Evolutionary conservation across 2,329 filamentous ascomycete species (phyloP), one percentile per base, ranked within the genome.

Genomic region (Pseudocercospora macadamiae): DNA sequence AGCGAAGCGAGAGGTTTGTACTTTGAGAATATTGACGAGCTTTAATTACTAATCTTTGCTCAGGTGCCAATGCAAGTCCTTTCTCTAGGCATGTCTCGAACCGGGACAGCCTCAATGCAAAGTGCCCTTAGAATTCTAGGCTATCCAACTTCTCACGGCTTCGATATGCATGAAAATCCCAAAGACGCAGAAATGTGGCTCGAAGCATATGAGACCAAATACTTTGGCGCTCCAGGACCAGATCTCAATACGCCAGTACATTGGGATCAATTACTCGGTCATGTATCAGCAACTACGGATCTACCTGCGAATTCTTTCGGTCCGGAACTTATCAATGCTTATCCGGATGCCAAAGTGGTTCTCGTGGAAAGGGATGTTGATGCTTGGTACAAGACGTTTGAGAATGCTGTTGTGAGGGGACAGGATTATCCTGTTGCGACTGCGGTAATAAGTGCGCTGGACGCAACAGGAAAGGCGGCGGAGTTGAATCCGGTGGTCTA

Each of bases 101-200:
- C 68, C 2, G 68, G 68, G 1, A 68, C 66, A 14, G 47, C 62
- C 2, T 64, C 64, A 4, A 67, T 65, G 65, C 61, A 61, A 51
- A 49, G 54, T 16, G 63, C 64, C 12, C 54, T 66, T 7, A 60
- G 48, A 10, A 53, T 55, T 6, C 57, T 69, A 3, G 66, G 64
- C 23, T 66, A 66, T 36, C 61, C 62, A 7, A 64, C 59, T 12
- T 62, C 60, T 8, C 67, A 70, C 52, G 61, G 60, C 44, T 63
- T 65, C 32, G 63, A 63, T 28, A 63, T 64, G 55, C 59, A 65
- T 28, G 54, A 54, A 73, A 88, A 86, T 72, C 83, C 83, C 5
- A 82, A 81, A 26, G 86, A 88, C 66, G 83, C 82, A 45, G 77
- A 86, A 28, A 82, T 88, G 75, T 89, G 87, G 86, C 83, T 84